phyloP scores from a whole-genome alignment of 441 rosid species.

The Adansonia grandidieri region DNA sequence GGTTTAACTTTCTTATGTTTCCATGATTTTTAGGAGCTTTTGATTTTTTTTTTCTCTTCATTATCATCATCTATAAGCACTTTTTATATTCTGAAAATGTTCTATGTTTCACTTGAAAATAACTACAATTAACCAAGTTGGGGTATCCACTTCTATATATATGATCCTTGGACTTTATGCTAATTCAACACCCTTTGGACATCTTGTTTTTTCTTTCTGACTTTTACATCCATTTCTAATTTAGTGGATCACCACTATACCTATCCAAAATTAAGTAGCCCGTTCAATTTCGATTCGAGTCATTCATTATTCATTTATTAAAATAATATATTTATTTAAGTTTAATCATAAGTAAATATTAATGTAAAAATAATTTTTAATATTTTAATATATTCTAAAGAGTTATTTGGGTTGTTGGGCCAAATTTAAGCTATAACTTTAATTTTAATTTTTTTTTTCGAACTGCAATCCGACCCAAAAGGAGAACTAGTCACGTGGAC shows the following conservation, averaged over 20 bases:
- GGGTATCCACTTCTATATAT: slow-evolving; percentile 2
- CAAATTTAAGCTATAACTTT: too few relatives aligned
- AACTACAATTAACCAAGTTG: slow-evolving; percentile 10
- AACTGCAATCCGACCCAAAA: too few relatives aligned
- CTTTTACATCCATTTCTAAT: not conserved
- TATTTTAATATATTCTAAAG: too few relatives aligned
- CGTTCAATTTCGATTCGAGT: too few relatives aligned
- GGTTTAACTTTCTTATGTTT: not conserved
- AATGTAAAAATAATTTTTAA: too few relatives aligned
- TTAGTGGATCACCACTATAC: not conserved
- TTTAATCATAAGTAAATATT: too few relatives aligned
- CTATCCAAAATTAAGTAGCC: too few relatives aligned
- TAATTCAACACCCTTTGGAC: slow-evolving; percentile 9
- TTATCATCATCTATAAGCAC: not conserved
- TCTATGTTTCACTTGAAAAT: slow-evolving; percentile 10
- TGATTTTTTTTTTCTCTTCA: not conserved
- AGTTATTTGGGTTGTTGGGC: too few relatives aligned
- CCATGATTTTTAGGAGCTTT: not conserved
- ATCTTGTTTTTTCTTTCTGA: not conserved
- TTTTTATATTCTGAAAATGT: not conserved
- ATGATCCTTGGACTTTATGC: not conserved
- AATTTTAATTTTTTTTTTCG: too few relatives aligned
- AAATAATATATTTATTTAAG: too few relatives aligned
- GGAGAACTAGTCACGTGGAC: too few relatives aligned
- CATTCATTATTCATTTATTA: too few relatives aligned